Evolutionary conservation across 1,284 basidiomycete genomes (phyloP).

Genomic region (Sutorius eximius): DNA sequence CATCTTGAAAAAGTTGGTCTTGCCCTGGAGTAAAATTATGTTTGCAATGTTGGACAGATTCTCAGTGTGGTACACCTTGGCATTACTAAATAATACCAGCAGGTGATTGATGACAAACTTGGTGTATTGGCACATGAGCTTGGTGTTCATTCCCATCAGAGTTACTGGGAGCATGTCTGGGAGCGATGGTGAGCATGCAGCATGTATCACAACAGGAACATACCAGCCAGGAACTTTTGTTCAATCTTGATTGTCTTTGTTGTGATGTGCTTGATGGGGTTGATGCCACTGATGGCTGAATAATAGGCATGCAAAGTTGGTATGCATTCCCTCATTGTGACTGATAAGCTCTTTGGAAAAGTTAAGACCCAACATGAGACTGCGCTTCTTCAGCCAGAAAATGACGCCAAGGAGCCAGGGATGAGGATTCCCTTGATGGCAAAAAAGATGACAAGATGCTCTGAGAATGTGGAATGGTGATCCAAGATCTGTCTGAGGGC

Average conservation of each 20-base stretch:
- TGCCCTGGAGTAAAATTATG: constrained; percentile 59
- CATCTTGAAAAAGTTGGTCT: constrained; percentile 71
- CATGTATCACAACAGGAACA: constrained; percentile 1
- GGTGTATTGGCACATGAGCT: constrained; percentile 91
- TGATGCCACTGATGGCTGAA: constrained; percentile 81
- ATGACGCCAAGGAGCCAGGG: constrained; percentile 87
- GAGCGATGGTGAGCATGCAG: not conserved
- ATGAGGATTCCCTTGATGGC: constrained; percentile 99
- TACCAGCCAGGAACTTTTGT: constrained; percentile 79
- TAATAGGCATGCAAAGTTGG: constrained; percentile 94
- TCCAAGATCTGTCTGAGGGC: constrained; percentile 93
- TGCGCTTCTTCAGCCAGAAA: constrained; percentile 48
- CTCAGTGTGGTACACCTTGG: too few relatives aligned
- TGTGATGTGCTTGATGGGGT: constrained; percentile 76
- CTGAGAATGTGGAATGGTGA: constrained; percentile 78
- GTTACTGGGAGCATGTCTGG: constrained; percentile 68
- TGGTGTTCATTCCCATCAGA: constrained; percentile 82
- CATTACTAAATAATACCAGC: constrained; percentile 78
- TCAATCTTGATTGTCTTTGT: constrained; percentile 82
- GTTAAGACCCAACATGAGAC: constrained; percentile 95
- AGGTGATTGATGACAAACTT: constrained; percentile 96
- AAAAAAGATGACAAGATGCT: constrained; percentile 93
- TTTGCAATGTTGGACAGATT: constrained; percentile 66
- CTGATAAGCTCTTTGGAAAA: constrained; percentile 98
- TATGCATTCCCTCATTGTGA: constrained; percentile 48